phyloP scores from a whole-genome alignment of 805 yeast species.

The Metschnikowia matae region DNA sequence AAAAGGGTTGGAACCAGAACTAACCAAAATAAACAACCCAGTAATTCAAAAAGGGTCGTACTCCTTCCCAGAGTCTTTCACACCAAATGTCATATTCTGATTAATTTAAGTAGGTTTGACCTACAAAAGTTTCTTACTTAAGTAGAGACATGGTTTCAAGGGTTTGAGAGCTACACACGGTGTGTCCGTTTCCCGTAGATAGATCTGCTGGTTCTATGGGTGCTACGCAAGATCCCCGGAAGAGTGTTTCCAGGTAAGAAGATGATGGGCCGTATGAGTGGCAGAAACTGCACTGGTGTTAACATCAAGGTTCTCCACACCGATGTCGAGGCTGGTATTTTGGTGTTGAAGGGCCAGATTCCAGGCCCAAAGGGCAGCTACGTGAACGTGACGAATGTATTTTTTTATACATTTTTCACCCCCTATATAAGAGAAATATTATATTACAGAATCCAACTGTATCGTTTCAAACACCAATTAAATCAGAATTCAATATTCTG shows the following conservation, averaged over 20 bases:
- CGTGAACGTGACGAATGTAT: constrained; percentile 67
- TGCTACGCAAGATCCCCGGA: constrained; percentile 91
- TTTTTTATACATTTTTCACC: no score
- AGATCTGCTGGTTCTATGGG: constrained; percentile 98
- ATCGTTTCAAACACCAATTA: no score
- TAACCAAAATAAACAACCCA: no score
- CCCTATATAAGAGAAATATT: no score
- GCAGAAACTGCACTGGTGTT: constrained; percentile 63
- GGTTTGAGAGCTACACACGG: constrained; percentile 96
- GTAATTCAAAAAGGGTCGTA: no score
- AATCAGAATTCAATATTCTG: no score
- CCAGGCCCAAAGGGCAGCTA: constrained; percentile 82
- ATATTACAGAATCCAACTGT: no score
- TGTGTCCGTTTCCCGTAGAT: constrained; percentile 85
- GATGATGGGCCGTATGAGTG: constrained; percentile 98
- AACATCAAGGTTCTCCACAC: constrained; percentile 74
- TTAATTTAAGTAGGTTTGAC: no score
- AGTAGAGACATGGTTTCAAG: constrained; percentile 80
- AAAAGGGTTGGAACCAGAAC: no score
- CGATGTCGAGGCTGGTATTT: constrained; percentile 75
- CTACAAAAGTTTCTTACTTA: no score
- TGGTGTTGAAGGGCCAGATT: constrained; percentile 83
- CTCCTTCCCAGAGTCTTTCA: no score
- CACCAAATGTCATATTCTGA: no score
- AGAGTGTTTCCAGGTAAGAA: constrained; percentile 94